Base-by-base conservation (phyloP, 768 basidiomycete genomes). In the Tylopilus sp. region DNA sequence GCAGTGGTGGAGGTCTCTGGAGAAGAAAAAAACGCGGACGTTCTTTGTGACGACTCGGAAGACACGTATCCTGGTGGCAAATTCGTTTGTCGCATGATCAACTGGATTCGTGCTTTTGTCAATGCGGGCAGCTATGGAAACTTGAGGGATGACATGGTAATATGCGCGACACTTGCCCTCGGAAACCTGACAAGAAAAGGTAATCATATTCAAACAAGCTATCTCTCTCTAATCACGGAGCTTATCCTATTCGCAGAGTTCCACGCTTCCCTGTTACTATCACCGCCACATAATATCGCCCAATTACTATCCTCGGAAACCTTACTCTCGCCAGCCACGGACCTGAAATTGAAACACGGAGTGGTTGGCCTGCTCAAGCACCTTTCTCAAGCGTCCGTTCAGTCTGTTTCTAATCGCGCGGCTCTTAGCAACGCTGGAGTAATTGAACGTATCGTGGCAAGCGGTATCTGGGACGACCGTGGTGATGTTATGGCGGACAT, bases 271-370 rank as follows among this genome's bases (percentile, higher is more conserved):
- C 73, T 83, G 8, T 76, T 95, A 17, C 70, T 87, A 39, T 80
- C 82, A 6, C 69, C 88, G 3, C 86, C 84, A 5, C 78, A 83
- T 47, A 78, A 80, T 35, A 73, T 95, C 13, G 83, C 82, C 15
- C 73, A 79, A 8, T 61, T 86, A 13, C 70, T 91, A 41, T 73
- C 79, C 8, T 86, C 86, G 6, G 67, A 68, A 17, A 69, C 72
- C 49, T 68, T 85, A n/a, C 75, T 91, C 36, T 75, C 76, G 11
- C 71, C 76, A 15, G 64, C 69, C 35, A 75, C 78, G 9, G 87
- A 91, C 62, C 75, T 91, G 64, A 90, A 93, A 66, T 74, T 95
- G 54, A 91, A 95, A 66, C 94, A 98, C 61, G 92, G 90, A 15
- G 81, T 90, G 50, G 75, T 95, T 22, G 91, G 91, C 23, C 73